Percentiles rank a stretch among this genome's conserved stretches.
phyloP scores from a whole-genome alignment of 2,329 filamentous ascomycete species.

The Sporothrix humicola region DNA sequence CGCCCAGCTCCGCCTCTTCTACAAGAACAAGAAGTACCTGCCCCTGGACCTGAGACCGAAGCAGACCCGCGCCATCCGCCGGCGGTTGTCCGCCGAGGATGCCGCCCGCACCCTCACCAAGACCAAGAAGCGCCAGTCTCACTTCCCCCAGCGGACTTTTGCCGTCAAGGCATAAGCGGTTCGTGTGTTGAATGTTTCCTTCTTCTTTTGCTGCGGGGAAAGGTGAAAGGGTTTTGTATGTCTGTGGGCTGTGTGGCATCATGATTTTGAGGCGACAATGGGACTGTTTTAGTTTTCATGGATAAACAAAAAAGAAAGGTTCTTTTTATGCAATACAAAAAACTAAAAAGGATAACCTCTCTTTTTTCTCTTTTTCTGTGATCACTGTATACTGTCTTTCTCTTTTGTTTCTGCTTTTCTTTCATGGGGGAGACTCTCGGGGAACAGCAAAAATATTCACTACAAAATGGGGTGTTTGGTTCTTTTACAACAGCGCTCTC shows the following conservation, averaged over 20 bases:
- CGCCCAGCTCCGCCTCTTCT: conserved; percentile 96
- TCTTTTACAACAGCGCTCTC: conserved; percentile 26
- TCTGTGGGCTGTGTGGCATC: neutral
- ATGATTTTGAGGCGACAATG: conserved; percentile 6
- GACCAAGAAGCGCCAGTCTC: conserved; percentile 92
- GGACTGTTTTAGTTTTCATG: conserved; percentile 4
- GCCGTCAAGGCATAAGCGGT: conserved; percentile 79
- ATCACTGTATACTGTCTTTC: neutral
- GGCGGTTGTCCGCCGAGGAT: conserved; percentile 92
- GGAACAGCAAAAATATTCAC: conserved; percentile 15
- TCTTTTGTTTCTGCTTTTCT: conserved; percentile 23
- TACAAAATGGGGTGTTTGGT: conserved; percentile 22
- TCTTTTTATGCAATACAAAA: neutral
- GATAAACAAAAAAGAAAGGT: neutral
- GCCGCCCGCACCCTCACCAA: conserved; percentile 83
- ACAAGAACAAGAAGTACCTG: conserved; percentile 99
- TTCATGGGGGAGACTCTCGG: conserved; percentile 15
- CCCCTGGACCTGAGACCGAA: conserved; percentile 98
- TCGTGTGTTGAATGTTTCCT: neutral
- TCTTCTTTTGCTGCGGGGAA: neutral
- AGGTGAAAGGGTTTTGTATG: too few species aligned
- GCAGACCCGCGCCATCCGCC: conserved; percentile 97
- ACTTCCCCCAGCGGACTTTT: conserved; percentile 99
- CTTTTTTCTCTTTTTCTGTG: conserved; percentile 12
- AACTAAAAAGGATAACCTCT: neutral